Evolutionary conservation across 768 basidiomycete genomes (phyloP), one percentile per base, ranked within the genome.

Genomic region (Aureoboletus auriporus): DNA sequence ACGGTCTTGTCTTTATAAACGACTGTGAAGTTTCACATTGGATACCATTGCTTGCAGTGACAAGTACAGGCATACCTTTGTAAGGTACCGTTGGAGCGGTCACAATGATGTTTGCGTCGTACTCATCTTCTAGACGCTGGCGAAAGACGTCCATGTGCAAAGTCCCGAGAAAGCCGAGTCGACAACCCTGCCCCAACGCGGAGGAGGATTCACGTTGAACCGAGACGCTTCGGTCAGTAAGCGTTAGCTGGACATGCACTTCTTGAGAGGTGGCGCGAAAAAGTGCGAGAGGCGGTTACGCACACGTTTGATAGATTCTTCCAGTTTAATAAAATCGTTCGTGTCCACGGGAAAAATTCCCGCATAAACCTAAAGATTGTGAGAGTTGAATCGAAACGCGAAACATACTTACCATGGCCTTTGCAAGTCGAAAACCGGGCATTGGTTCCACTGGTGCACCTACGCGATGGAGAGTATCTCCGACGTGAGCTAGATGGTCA

Each of bases 41-140:
- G 33, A 40, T 30, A 8, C 8, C 11, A 35, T 33, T 12, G 23
- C 30, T 23, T 5, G 36, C 12, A 12, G 9, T 2, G 31, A 35
- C 8, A 6, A 9, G 9, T 27, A 36, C 20, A 36, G 17, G 29
- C 20, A 37, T 26, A 89, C 93, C 69, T 74, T 91, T 88, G 67
- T 93, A 93, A 26, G 95, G 93, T 16, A 98, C 95, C 3, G 93
- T 93, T 1, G 96, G 96, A 4, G 93, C 88, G 10, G 96, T 99
- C 47, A 98, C 80, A 57, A 98, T 93, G 49, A 98, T 84, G 60
- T 88, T 93, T 29, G 93, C 89, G 49, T 92, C 84, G 57, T 96
- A 93, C 65, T 99, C 96, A 58, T 99, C 96, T 67, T 98, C 96
- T 4, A 99, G 73, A 12, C 96, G 80, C 64, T 99, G 96, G 17